A percentile compares a stretch with the other conserved stretches of the same genome.
Conservation (phyloP, 1,284 basidiomycete species). For the Ganoderma sinense region DNA sequence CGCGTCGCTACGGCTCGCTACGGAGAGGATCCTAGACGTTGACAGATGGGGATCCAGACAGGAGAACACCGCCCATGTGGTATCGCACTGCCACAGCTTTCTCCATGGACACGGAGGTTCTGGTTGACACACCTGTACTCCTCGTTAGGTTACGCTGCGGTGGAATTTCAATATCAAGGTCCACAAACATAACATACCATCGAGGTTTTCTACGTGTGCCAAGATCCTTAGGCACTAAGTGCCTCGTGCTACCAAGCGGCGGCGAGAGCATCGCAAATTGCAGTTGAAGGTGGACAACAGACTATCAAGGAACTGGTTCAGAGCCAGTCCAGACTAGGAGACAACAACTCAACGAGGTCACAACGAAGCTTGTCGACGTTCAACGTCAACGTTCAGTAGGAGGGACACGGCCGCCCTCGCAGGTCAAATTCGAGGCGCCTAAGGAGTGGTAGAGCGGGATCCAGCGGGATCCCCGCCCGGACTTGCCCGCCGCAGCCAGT, state of each 20-base stretch:
- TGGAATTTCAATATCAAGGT: background rate
- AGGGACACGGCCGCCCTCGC: too few species aligned
- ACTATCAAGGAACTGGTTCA: too few species aligned
- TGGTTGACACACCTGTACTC: background rate
- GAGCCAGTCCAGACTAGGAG: too few species aligned
- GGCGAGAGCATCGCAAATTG: background rate
- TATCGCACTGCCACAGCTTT: background rate
- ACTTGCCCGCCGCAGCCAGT: too few species aligned
- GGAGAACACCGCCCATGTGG: constrained; percentile 10
- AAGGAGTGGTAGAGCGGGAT: too few species aligned
- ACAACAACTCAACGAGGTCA: too few species aligned
- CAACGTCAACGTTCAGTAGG: too few species aligned
- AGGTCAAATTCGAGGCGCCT: too few species aligned
- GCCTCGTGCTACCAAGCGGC: too few species aligned
- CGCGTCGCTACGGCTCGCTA: background rate
- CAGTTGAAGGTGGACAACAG: too few species aligned
- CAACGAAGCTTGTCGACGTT: too few species aligned
- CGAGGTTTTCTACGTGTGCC: background rate
- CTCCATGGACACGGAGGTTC: background rate
- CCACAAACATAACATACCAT: background rate
- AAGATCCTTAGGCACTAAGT: background rate
- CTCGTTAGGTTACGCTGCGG: background rate
- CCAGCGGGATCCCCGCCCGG: too few species aligned
- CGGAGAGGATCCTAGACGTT: background rate
- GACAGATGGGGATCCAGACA: background rate